Conservation (phyloP, 306 rosid genomes). For the Lathyrus oleraceus region DNA sequence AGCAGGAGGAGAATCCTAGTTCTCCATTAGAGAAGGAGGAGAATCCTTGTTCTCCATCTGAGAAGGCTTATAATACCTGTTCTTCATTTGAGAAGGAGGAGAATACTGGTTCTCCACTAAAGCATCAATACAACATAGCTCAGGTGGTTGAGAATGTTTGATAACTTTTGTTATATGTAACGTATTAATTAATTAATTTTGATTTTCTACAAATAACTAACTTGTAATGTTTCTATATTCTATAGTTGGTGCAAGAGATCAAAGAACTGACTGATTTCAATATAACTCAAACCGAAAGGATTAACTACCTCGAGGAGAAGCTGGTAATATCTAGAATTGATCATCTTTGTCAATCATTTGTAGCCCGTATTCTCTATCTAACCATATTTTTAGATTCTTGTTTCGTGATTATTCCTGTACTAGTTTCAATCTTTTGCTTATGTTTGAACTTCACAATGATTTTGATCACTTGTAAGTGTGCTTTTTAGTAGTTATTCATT, state of each 20-base stretch:
- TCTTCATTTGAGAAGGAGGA: slow-evolving; percentile 12
- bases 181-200: not conserved
- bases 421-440: slow-evolving; percentile 24
- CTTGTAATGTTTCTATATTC: slow-evolving; percentile 42
- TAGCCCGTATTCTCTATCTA: slow-evolving; percentile 15
- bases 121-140: slow-evolving; percentile 42
- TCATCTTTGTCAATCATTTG: slow-evolving; percentile 19
- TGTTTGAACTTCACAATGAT: not conserved
- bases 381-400: slow-evolving; percentile 15
- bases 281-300: slow-evolving; percentile 51
- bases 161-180: slow-evolving; percentile 9
- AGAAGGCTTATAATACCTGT: not conserved
- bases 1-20: not conserved
- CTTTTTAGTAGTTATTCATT: not conserved
- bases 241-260: slow-evolving; percentile 72
- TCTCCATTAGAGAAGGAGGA: not conserved
- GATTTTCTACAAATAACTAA: slow-evolving; percentile 31
- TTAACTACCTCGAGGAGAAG: slow-evolving; percentile 57
- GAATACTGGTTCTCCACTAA: slow-evolving; percentile 31
- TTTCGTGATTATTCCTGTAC: slow-evolving; percentile 7
- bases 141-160: slow-evolving; percentile 49
- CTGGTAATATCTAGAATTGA: slow-evolving; percentile 53
- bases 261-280: slow-evolving; percentile 58
- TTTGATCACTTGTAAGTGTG: not conserved
- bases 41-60: not conserved